A percentile compares a stretch with the other conserved stretches of the same genome.
phyloP scores from a whole-genome alignment of 345 rosid genomes.

The thale cress (Arabidopsis thaliana) region TAIR10.1 NC_003074.8:17813501-17814000 shows the following conservation, averaged over 20 bases:
- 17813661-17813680: conserved; percentile 19
- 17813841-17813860: conserved; percentile 58
- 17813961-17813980: conserved; percentile 85
- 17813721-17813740: conserved; percentile 72
- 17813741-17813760: conserved; percentile 86
- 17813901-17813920: neutral
- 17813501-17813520: conserved; percentile 69
- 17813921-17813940: conserved; percentile 24
- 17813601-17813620: conserved; percentile 20
- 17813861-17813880: conserved; percentile 6
- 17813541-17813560: conserved; percentile 59
- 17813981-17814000: conserved; percentile 54
- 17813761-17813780: conserved; percentile 70
- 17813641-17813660: conserved; percentile 8
- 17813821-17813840: conserved; percentile 89
- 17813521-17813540: conserved; percentile 84
- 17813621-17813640: conserved; percentile 10
- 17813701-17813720: conserved; percentile 89
- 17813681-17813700: conserved; percentile 46
- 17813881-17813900: neutral
- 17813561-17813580: conserved; percentile 10
- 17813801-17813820: conserved; percentile 64
- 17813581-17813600: conserved; percentile 12
- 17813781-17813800: conserved; percentile 60
- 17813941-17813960: conserved; percentile 79